Conservation (phyloP, 2,329 filamentous ascomycete genomes). For the Fusarium tjaetaba region DNA sequence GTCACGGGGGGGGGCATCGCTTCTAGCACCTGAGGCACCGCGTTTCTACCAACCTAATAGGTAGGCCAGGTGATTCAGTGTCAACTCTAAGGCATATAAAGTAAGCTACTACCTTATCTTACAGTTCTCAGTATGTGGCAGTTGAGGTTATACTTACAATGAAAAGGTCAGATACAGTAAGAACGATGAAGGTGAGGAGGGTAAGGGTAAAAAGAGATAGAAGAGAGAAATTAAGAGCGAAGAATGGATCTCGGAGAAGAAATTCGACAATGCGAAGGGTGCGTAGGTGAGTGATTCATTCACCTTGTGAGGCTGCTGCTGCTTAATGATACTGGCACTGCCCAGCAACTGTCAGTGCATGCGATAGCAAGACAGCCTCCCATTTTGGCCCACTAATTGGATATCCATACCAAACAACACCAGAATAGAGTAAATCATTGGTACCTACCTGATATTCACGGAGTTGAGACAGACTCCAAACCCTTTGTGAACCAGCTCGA, state of each 20-base stretch:
- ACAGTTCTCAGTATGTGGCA: not conserved
- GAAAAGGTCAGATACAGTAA: not conserved
- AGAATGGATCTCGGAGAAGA: too few species aligned
- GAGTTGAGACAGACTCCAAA: not conserved
- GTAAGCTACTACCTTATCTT: not conserved
- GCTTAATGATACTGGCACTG: not conserved
- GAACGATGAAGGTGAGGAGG: not conserved
- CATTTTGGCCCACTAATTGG: not conserved
- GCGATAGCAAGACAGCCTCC: not conserved
- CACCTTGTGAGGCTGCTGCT: not conserved
- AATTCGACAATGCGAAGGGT: not conserved
- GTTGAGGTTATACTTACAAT: not conserved
- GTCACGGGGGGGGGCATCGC: not conserved
- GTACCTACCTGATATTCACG: not conserved
- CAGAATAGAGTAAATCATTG: not conserved
- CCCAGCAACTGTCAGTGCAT: not conserved
- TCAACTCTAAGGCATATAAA: not conserved
- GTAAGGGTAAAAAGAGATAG: not conserved
- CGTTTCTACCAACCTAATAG: not conserved
- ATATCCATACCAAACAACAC: not conserved
- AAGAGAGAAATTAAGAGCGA: not conserved
- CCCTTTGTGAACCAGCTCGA: not conserved
- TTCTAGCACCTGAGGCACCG: not conserved
- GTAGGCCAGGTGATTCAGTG: not conserved
- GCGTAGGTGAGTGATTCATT: not conserved